Evolutionary conservation across 768 basidiomycete genomes (phyloP), one percentile per base, ranked within the genome.

Genomic region (Leccinum olivaceopallidum): DNA sequence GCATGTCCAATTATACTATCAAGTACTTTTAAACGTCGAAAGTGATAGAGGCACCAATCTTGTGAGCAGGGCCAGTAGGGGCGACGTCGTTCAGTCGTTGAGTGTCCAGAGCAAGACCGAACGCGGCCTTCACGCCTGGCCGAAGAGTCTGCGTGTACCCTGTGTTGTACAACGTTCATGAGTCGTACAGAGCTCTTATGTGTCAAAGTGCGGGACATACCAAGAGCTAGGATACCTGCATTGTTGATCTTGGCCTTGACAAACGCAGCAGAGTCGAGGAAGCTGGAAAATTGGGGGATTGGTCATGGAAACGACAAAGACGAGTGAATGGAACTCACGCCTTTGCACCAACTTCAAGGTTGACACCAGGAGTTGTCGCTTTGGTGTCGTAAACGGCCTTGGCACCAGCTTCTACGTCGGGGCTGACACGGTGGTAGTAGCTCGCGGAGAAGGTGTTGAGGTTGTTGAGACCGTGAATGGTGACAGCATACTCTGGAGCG

Each of bases 181-280:
- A 69, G 62, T 22, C 22, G 10, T 44, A 59, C 9, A 55, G 54
- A 51, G 55, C 53, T 50, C 5, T 2, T 6, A 47, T 55, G 36
- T 7, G 18, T 24, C 60, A 34, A 16, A 37, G n/a, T 28, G 9
- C 9, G 13, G 20, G 3, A 71, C 77, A 63, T 73, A 92, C 85
- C 89, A 66, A 96, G 87, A 69, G 85, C 89, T 66, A 97, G 83
- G 72, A 95, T 83, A 82, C 95, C 95, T 60, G 86, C 75, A 80
- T 95, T 96, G 87, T 98, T 98, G 81, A 98, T 95, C 85, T 98
- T 98, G 67, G 95, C 92, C 85, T 99, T 98, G 79, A 98, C 83
- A 72, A 92, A 98, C 9, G 95, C 89, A 65, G 94, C 87, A 32
- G 83, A 77, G 79, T 98, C 95, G 64, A 95, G 87, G 80, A 87